Percentiles rank a stretch among this genome's conserved stretches.
These are phyloP conservation scores for Lactarius evosmus DNA, from an alignment of 768 basidiomycete species.

Conservation along the genomic window DNA sequence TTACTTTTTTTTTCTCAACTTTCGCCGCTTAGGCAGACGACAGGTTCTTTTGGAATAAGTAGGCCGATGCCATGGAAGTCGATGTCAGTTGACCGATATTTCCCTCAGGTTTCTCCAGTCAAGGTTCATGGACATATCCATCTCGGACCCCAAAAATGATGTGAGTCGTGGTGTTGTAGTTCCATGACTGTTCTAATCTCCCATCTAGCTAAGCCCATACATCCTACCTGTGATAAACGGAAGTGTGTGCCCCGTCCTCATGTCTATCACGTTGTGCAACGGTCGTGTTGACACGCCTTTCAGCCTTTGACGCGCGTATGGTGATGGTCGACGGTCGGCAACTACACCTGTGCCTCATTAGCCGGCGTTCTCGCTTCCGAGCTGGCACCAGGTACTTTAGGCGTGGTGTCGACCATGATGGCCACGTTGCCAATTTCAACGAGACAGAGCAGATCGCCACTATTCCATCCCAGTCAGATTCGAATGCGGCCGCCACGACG, in stretches of 20 bases:
- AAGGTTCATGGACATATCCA: slow-evolving; percentile 56
- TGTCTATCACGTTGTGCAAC: slow-evolving; percentile 7
- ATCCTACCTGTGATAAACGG: slow-evolving; percentile 94
- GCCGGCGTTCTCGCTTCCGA: slow-evolving; percentile 88
- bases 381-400: slow-evolving; percentile 98
- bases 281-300: slow-evolving; percentile 1
- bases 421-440: slow-evolving; percentile 95
- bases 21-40: slow-evolving; percentile 70
- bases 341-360: slow-evolving; percentile 83
- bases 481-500: slow-evolving; percentile 53
- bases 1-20: slow-evolving; percentile 3
- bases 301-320: slow-evolving; percentile 85
- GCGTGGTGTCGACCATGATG: slow-evolving; percentile 84
- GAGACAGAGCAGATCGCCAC: slow-evolving; percentile 95
- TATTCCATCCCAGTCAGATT: slow-evolving; percentile 54
- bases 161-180: slow-evolving; percentile 43
- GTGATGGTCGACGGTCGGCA: slow-evolving; percentile 72
- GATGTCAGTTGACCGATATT: slow-evolving; percentile 15
- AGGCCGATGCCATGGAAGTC: slow-evolving; percentile 21
- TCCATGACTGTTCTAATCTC: slow-evolving; percentile 21
- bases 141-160: slow-evolving; percentile 54
- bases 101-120: slow-evolving; percentile 49
- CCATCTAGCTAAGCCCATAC: slow-evolving; percentile 70
- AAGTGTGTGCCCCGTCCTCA: slow-evolving; percentile 54
- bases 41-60: slow-evolving; percentile 98